Evolutionary conservation across 768 basidiomycete genomes (phyloP), one percentile per base, ranked within the genome.

Genomic region (Mrakia gelida): DNA sequence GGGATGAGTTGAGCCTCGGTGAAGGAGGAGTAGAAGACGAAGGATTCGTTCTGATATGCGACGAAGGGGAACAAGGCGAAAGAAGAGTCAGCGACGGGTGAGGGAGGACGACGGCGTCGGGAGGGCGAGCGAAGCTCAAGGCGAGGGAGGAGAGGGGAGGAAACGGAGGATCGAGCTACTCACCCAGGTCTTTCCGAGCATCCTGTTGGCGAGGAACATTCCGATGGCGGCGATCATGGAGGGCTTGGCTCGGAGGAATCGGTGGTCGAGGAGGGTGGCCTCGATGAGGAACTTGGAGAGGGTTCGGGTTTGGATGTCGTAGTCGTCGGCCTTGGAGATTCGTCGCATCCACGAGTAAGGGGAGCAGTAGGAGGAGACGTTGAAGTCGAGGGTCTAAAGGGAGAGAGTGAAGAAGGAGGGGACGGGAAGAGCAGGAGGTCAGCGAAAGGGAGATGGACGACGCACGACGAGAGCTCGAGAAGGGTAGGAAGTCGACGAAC

Each of bases 331-430:
- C 85, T 95, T 97, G 88, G 93, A 95, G 84, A 99, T 98, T 82
- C 91, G 92, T 79, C 97, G 90, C 88, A 98, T 95, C 96, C 97
- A 98, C 84, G 92, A 94, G 87, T 98, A 98, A 5, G 97, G 97
- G 73, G 95, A 97, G 86, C 97, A 98, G 86, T 99, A 99, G 79
- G 95, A 91, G 79, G 95, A 98, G 85, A 99, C 84, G 84, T 91
- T 90, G 86, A 98, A 98, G 80, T 97, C 94, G 75, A 99, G 89
- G 43, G 93, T 93, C 86, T 86, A 75, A 8, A 38, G 75, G 23
- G 28, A 41, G 32, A 80, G n/a, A 38, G 59, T n/a, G 79, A 9
- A 18, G 67, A 59, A n/a, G 26, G 30, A 10, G 34, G 65, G 1
- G 38, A 45, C 15, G 15, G 11, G 2, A 45, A 15, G 45, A 7